phyloP scores from a whole-genome alignment of 306 rosid species.

The Ziziphus jujuba region DNA sequence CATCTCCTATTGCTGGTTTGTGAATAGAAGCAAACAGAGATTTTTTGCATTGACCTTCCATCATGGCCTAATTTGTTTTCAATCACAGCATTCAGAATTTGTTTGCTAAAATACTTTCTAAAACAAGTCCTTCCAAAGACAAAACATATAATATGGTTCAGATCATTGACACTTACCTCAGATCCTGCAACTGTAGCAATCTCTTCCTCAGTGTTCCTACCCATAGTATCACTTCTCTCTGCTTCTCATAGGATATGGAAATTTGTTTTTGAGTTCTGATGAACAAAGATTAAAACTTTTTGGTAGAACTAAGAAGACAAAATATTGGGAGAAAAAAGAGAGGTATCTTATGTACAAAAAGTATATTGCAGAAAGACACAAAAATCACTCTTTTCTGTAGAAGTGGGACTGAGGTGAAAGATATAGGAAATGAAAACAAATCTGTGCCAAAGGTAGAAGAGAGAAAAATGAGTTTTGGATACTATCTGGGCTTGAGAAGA shows the following conservation, averaged over 20 bases:
- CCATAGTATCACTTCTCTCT: slow-evolving; percentile 40
- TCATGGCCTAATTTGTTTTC: slow-evolving; percentile 36
- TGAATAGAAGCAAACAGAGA: slow-evolving; percentile 38
- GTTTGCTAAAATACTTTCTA: slow-evolving; percentile 10
- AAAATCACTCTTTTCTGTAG: slow-evolving; percentile 1
- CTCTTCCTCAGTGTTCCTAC: slow-evolving; percentile 59
- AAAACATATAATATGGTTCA: neutral
- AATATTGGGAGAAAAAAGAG: slow-evolving; percentile 6
- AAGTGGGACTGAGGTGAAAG: slow-evolving; percentile 15
- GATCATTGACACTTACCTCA: slow-evolving; percentile 42
- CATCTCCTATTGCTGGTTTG: slow-evolving; percentile 48
- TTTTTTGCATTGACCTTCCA: slow-evolving; percentile 48
- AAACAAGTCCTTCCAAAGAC: slow-evolving; percentile 7
- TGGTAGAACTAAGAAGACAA: slow-evolving; percentile 7
- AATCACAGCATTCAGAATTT: slow-evolving; percentile 11
- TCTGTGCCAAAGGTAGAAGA: slow-evolving; percentile 12
- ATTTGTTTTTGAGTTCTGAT: slow-evolving; percentile 1
- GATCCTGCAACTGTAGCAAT: slow-evolving; percentile 44
- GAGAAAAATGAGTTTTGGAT: slow-evolving; percentile 12
- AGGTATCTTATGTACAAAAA: no score
- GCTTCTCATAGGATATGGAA: slow-evolving; percentile 31
- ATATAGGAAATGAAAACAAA: slow-evolving; percentile 13
- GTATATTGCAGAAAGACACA: slow-evolving; percentile 5
- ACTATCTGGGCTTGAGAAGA: slow-evolving; percentile 11
- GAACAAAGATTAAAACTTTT: slow-evolving; percentile 13